These are phyloP conservation scores for Aspergillus sp. DNA, from an alignment of 2,329 filamentous ascomycete species.

Conservation along the genomic window DNA sequence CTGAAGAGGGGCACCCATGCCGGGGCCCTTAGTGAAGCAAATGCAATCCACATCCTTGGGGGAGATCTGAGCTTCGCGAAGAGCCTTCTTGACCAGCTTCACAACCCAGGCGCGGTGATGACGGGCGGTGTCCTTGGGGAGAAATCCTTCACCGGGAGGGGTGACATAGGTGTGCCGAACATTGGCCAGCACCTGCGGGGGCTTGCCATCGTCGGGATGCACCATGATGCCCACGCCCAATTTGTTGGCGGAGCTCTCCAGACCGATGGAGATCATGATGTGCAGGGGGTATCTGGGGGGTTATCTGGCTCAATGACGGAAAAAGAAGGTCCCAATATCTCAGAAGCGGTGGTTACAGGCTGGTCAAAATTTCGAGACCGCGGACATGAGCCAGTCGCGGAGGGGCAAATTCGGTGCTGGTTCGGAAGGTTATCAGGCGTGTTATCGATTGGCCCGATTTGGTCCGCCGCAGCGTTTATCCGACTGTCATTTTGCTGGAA, in stretches of 20 bases:
- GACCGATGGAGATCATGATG: constrained; percentile 66
- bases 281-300: constrained; percentile 9
- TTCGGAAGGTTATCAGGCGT: constrained; percentile 27
- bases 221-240: constrained; percentile 90
- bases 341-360: background rate
- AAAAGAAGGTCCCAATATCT: background rate
- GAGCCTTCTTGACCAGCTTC: constrained; percentile 73
- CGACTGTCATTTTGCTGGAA: constrained; percentile 15
- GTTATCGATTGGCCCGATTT: constrained; percentile 32
- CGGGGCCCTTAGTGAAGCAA: constrained; percentile 92
- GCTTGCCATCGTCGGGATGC: constrained; percentile 60
- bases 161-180: constrained; percentile 91
- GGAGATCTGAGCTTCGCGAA: constrained; percentile 66
- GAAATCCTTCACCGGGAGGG: constrained; percentile 88
- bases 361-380: background rate
- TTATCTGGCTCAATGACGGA: background rate
- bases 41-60: constrained; percentile 79
- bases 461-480: constrained; percentile 30
- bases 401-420: constrained; percentile 20
- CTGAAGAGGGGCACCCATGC: constrained; percentile 92
- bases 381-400: background rate
- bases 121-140: constrained; percentile 91
- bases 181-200: constrained; percentile 80
- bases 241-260: constrained; percentile 97
- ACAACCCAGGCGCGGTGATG: constrained; percentile 90